Percentiles rank a stretch among this genome's conserved stretches.
These are phyloP conservation scores for Withania somnifera DNA, from an alignment of 305 asterid species.

Conservation along the genomic window DNA sequence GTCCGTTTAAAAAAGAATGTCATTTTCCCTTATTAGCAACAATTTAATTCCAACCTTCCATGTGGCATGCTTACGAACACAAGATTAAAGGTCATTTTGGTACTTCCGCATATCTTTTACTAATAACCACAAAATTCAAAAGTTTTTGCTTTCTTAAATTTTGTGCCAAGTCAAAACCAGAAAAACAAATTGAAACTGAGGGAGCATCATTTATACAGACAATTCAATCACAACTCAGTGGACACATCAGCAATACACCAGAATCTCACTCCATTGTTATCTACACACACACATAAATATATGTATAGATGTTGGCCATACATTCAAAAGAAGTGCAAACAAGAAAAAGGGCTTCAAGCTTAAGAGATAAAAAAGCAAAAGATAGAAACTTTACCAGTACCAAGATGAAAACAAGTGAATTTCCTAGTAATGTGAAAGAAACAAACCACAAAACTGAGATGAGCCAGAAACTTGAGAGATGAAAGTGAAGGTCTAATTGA, in stretches of 20 bases:
- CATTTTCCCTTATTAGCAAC: too few species aligned
- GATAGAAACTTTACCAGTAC: slow-evolving; percentile 26
- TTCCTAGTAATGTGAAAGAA: slow-evolving; percentile 18
- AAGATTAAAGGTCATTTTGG: too few species aligned
- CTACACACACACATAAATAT: too few species aligned
- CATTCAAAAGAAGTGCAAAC: neutral
- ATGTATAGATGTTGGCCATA: too few species aligned
- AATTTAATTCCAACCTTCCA: too few species aligned
- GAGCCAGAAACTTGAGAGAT: slow-evolving; percentile 36
- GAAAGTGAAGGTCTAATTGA: slow-evolving; percentile 67
- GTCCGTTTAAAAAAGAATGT: too few species aligned
- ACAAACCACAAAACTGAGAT: slow-evolving; percentile 20
- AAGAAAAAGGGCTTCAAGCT: neutral
- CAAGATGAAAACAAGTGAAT: slow-evolving; percentile 23
- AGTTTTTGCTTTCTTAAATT: too few species aligned
- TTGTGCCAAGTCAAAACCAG: too few species aligned
- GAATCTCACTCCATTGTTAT: neutral
- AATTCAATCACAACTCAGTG: neutral
- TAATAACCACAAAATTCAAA: too few species aligned
- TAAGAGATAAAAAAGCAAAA: neutral
- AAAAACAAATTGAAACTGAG: too few species aligned
- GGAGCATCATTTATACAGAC: neutral
- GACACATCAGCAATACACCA: neutral
- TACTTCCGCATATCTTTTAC: too few species aligned
- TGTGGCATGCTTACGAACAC: too few species aligned